phyloP scores from a whole-genome alignment of 805 yeast genomes.

The Kluyveromyces siamensis region DNA sequence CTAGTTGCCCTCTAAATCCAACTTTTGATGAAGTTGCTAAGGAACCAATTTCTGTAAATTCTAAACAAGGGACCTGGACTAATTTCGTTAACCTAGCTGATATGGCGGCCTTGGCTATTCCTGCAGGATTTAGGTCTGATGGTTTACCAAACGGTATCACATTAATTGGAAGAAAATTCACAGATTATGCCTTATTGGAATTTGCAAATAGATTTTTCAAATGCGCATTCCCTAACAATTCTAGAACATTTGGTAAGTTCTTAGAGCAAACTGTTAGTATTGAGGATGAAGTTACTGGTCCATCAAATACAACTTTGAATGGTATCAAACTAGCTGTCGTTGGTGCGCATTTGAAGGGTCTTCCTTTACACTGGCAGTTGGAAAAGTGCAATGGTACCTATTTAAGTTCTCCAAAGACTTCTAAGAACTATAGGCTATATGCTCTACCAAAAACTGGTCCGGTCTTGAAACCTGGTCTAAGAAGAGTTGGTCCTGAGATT shows the following conservation, averaged over 20 bases:
- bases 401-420: slow-evolving; percentile 55
- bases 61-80: slow-evolving; percentile 96
- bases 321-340: slow-evolving; percentile 79
- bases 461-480: slow-evolving; percentile 80
- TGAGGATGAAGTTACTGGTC: slow-evolving; percentile 15
- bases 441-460: slow-evolving; percentile 81
- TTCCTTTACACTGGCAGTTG: slow-evolving; percentile 91
- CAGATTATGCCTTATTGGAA: slow-evolving; percentile 82
- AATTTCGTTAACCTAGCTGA: slow-evolving; percentile 94
- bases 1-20: slow-evolving; percentile 92
- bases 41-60: slow-evolving; percentile 78
- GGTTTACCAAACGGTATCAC: slow-evolving; percentile 91
- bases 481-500: slow-evolving; percentile 43
- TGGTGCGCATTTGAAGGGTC: slow-evolving; percentile 87
- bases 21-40: slow-evolving; percentile 58
- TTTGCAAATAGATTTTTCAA: slow-evolving; percentile 67
- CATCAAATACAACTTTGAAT: slow-evolving; percentile 23
- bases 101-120: slow-evolving; percentile 82
- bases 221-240: slow-evolving; percentile 32
- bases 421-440: slow-evolving; percentile 63
- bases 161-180: slow-evolving; percentile 67
- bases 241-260: slow-evolving; percentile 48
- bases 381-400: slow-evolving; percentile 73
- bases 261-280: slow-evolving; percentile 6
- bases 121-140: slow-evolving; percentile 81